phyloP scores from a whole-genome alignment of 2,329 filamentous ascomycete species.

The Clarireedia paspali region DNA sequence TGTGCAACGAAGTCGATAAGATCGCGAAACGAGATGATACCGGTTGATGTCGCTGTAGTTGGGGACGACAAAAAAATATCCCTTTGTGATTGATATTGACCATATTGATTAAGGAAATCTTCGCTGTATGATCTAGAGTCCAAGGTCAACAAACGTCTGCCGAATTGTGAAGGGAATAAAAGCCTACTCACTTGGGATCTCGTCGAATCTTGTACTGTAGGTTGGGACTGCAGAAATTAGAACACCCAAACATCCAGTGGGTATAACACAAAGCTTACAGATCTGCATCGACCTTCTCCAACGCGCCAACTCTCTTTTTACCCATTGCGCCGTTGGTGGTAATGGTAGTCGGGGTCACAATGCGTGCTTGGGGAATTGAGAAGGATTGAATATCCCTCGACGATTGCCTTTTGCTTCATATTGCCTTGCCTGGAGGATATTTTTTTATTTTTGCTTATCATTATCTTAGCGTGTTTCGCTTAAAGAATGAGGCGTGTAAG shows the following conservation, averaged over 20 bases:
- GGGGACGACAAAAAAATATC: slow-evolving; percentile 88
- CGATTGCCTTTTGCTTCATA: neutral
- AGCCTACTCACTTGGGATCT: slow-evolving; percentile 61
- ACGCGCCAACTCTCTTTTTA: slow-evolving; percentile 82
- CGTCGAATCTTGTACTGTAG: slow-evolving; percentile 86
- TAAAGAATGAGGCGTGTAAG: neutral
- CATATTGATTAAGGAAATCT: slow-evolving; percentile 81
- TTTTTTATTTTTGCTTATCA: slow-evolving; percentile 7
- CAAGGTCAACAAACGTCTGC: slow-evolving; percentile 7
- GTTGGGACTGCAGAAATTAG: slow-evolving; percentile 51
- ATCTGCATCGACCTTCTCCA: slow-evolving; percentile 93
- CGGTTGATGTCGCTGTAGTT: slow-evolving; percentile 65
- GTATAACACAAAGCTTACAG: slow-evolving; percentile 42
- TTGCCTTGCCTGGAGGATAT: neutral
- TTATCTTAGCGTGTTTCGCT: slow-evolving; percentile 9
- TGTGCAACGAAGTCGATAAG: slow-evolving; percentile 91
- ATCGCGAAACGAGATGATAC: slow-evolving; percentile 78
- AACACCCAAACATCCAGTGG: too few relatives aligned
- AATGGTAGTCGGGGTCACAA: neutral
- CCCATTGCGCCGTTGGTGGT: slow-evolving; percentile 47
- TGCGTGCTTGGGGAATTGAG: too few relatives aligned
- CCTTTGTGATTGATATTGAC: slow-evolving; percentile 83
- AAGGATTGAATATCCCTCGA: too few relatives aligned
- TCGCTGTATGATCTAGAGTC: slow-evolving; percentile 68
- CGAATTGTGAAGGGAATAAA: neutral